These are phyloP conservation scores for Dactylellina sp. DNA, from an alignment of 2,329 filamentous ascomycete genomes.

Conservation along the genomic window DNA sequence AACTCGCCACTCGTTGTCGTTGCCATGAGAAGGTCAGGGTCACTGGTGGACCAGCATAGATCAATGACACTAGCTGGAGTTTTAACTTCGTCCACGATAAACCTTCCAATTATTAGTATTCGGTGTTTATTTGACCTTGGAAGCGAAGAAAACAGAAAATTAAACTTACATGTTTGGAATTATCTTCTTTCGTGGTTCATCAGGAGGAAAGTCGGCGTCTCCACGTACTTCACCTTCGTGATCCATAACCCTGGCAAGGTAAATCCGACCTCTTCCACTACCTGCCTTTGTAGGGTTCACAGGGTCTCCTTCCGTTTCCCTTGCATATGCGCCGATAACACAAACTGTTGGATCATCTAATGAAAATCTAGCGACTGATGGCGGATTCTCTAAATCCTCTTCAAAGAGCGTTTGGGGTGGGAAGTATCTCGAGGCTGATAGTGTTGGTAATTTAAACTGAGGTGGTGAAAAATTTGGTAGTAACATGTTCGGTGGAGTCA, in stretches of 20 bases:
- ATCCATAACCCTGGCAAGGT: conserved; percentile 53
- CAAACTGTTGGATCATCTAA: conserved; percentile 56
- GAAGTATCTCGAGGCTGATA: conserved; percentile 57
- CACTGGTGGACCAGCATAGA: conserved; percentile 55
- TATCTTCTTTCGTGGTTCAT: conserved; percentile 54
- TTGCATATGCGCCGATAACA: conserved; percentile 53
- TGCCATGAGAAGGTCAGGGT: conserved; percentile 53
- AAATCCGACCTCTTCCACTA: conserved; percentile 40
- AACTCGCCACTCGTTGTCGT: conserved; percentile 48
- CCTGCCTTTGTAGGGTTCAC: conserved; percentile 50
- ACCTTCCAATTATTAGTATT: conserved; percentile 15
- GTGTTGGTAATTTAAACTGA: conserved; percentile 55
- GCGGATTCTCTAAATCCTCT: conserved; percentile 51
- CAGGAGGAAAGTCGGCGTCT: conserved; percentile 53
- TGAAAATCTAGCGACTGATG: conserved; percentile 52
- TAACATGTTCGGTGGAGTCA: conserved; percentile 58
- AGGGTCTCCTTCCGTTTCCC: conserved; percentile 41
- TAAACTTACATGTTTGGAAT: conserved; percentile 56
- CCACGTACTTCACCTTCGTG: conserved; percentile 57
- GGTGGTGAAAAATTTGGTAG: conserved; percentile 58
- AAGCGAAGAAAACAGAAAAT: background rate
- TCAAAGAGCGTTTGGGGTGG: conserved; percentile 56
- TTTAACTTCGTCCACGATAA: conserved; percentile 53
- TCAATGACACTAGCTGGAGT: conserved; percentile 53
- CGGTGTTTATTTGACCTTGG: background rate